These are phyloP conservation scores for Mytilinidion resinicola DNA, from an alignment of 495 filamentous ascomycete genomes.

Conservation along the genomic window DNA sequence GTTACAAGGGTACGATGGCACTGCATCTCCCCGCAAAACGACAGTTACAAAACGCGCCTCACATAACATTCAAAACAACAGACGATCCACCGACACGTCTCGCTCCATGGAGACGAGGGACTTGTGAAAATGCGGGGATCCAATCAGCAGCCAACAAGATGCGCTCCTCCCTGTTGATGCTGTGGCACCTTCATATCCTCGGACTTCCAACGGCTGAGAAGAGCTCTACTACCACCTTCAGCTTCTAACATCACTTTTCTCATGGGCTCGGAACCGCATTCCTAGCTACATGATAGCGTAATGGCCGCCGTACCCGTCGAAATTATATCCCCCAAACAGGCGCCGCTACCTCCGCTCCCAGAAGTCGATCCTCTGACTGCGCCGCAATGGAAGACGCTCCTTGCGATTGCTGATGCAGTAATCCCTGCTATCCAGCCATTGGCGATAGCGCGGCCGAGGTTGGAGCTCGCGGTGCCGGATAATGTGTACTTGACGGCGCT, in stretches of 20 bases:
- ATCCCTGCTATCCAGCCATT: slow-evolving; percentile 30
- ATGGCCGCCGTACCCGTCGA: slow-evolving; percentile 14
- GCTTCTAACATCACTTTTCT: no score
- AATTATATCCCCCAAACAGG: slow-evolving; percentile 21
- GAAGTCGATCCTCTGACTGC: slow-evolving; percentile 28
- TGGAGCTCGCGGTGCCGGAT: slow-evolving; percentile 23
- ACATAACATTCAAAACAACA: no score
- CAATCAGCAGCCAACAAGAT: background rate
- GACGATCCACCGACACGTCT: background rate
- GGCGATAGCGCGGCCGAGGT: slow-evolving; percentile 16
- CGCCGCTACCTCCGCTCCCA: slow-evolving; percentile 29
- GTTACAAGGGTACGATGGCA: no score
- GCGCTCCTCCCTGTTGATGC: no score
- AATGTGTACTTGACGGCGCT: slow-evolving; percentile 26
- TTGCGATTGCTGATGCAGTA: slow-evolving; percentile 34
- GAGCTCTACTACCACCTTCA: no score
- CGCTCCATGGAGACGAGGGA: background rate
- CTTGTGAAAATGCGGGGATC: background rate
- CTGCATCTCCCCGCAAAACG: no score
- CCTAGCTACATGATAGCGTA: background rate
- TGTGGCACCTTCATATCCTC: no score
- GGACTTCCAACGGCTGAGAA: no score
- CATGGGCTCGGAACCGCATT: no score
- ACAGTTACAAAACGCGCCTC: no score
- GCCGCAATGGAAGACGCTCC: slow-evolving; percentile 34